Percentiles rank a stretch among this genome's conserved stretches.
These are phyloP conservation scores for Pseudocercospora ulei DNA, from an alignment of 2,329 filamentous ascomycete genomes.

Conservation along the genomic window DNA sequence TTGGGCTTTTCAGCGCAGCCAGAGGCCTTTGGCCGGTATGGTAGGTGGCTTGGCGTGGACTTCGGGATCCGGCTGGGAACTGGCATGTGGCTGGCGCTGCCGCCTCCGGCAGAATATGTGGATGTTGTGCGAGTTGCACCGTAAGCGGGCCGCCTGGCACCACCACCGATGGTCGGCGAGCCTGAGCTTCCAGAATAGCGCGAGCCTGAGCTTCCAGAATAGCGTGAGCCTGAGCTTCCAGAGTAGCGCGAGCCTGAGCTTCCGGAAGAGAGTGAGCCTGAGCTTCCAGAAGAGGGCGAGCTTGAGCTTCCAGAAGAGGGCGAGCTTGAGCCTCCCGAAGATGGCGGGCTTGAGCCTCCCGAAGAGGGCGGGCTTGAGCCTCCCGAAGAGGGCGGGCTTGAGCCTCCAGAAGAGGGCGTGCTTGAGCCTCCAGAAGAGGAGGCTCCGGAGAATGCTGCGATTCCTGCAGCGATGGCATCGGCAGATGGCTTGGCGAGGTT, in stretches of 20 bases:
- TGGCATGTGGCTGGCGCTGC: conserved; percentile 6
- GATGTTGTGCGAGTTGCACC: background rate
- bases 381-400: conserved; percentile 5
- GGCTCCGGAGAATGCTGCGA: conserved; percentile 9
- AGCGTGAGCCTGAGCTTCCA: background rate
- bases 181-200: background rate
- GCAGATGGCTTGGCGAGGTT: conserved; percentile 14
- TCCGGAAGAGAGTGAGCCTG: background rate
- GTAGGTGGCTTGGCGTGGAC: background rate
- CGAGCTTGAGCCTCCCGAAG: background rate
- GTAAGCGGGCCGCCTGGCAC: conserved; percentile 2
- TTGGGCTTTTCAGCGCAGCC: too few species aligned
- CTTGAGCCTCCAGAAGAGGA: background rate
- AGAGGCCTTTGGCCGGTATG: too few species aligned
- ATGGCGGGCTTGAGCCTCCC: background rate
- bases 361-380: background rate
- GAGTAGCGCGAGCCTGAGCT: background rate
- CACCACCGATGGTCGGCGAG: background rate
- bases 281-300: background rate
- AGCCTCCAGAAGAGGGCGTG: conserved; percentile 1
- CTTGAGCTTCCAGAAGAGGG: background rate
- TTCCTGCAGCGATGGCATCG: conserved; percentile 11
- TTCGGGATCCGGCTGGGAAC: too few species aligned
- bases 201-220: background rate
- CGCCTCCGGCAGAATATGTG: background rate